Percentiles rank a stretch among this genome's conserved stretches.
Conservation (phyloP, 2,329 filamentous ascomycete genomes). For the Chaetomiaceae sp. region DNA sequence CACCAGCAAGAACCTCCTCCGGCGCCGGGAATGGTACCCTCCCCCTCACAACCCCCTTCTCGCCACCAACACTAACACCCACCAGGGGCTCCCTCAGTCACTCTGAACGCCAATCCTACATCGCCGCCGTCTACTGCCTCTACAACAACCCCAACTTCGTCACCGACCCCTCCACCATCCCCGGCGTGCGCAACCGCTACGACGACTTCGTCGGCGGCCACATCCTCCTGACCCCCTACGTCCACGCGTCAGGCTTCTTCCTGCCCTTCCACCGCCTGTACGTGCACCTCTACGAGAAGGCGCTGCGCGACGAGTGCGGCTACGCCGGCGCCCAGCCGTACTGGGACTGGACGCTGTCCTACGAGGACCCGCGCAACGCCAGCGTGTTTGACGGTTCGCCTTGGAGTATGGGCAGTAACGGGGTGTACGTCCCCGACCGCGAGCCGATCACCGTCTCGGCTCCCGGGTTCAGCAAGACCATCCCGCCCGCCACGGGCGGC, state of each 20-base stretch:
- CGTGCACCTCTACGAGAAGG: conserved; percentile 9
- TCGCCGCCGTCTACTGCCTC: conserved; percentile 14
- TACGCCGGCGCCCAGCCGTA: conserved; percentile 29
- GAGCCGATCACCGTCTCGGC: not conserved
- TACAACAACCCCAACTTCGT: not conserved
- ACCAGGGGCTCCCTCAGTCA: too few species aligned
- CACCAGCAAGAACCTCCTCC: too few species aligned
- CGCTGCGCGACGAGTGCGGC: not conserved
- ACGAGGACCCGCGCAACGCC: conserved; percentile 11
- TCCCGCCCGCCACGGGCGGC: conserved; percentile 20
- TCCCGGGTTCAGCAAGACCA: not conserved
- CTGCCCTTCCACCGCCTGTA: conserved; percentile 19
- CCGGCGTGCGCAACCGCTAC: conserved; percentile 17
- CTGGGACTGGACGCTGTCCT: conserved; percentile 31
- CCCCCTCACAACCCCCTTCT: too few species aligned
- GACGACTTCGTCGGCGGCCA: conserved; percentile 24
- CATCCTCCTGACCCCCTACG: conserved; percentile 16
- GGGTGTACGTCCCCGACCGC: conserved; percentile 6
- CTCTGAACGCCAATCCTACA: too few species aligned
- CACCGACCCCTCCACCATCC: not conserved
- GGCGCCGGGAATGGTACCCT: too few species aligned
- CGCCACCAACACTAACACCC: too few species aligned
- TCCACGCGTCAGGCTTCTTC: conserved; percentile 21
- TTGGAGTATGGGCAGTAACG: conserved; percentile 18
- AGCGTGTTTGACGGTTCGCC: conserved; percentile 19